phyloP scores from a whole-genome alignment of 1,284 basidiomycete species.

The Omphalotus olearius region DNA sequence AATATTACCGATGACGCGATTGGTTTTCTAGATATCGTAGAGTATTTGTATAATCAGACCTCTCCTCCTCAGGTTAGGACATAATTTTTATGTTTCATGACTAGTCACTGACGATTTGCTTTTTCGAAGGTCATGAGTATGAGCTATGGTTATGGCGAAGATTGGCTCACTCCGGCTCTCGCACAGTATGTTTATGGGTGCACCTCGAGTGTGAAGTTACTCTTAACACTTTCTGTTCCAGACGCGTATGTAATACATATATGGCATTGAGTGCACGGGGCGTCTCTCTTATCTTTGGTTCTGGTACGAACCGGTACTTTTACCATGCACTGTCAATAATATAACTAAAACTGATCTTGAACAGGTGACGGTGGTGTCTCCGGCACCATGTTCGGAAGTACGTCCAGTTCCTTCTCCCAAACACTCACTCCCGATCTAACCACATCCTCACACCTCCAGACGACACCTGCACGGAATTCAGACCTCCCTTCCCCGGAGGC shows the following conservation, averaged over 20 bases:
- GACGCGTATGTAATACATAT: constrained; percentile 9
- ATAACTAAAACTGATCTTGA: not conserved
- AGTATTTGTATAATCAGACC: constrained; percentile 10
- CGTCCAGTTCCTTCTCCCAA: not conserved
- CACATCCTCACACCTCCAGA: too few relatives aligned
- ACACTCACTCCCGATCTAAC: not conserved
- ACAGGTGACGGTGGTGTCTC: constrained; percentile 10
- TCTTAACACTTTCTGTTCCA: not conserved
- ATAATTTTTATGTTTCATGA: too few relatives aligned
- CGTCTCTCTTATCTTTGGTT: constrained; percentile 3
- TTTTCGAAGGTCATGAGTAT: constrained; percentile 6
- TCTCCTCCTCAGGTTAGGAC: constrained; percentile 5
- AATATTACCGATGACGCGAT: constrained; percentile 12
- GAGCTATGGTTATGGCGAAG: constrained; percentile 11
- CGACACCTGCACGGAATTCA: constrained; percentile 9
- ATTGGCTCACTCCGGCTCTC: constrained; percentile 6
- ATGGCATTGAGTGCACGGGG: constrained; percentile 9
- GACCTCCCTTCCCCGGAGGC: constrained; percentile 9
- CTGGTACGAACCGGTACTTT: not conserved
- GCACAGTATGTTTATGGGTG: not conserved
- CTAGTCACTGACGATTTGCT: too few relatives aligned
- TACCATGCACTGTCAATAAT: not conserved
- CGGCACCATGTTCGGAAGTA: constrained; percentile 1
- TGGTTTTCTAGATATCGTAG: constrained; percentile 9
- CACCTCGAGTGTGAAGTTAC: not conserved